Base-by-base conservation (phyloP, 305 asterid species). In the Fraxinus sp. region DNA sequence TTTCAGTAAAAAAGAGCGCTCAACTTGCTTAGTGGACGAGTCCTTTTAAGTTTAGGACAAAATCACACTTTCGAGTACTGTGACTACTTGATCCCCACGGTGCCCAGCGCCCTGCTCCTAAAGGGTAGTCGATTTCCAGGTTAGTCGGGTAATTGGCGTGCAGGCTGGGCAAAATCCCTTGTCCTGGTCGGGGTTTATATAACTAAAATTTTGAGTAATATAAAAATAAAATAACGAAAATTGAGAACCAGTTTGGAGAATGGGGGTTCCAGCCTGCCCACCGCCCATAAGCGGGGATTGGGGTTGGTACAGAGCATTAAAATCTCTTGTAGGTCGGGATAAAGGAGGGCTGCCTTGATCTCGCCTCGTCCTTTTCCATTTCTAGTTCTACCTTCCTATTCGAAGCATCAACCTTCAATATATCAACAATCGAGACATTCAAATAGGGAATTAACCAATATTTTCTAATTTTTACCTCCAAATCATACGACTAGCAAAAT, bases 401-500 rank as follows among this genome's bases (percentile, higher is more conserved):
- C 72, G 10, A 8, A 62, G 4, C 72, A 8, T 62, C 33, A 22
- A 22, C 11, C 71, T 49, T 49, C 57, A 46, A 64, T 20, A 64
- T 22, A 64, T 24, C 6, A 64, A 64, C 73, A 10, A 2, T 64
- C 73, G 7, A 49, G 59, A 64, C 2, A 22, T 64, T 24, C 33
- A 64, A 64, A 5, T 9, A 10, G 33, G 73, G 32, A 22, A 5
- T 62, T 62, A 18, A 7, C 71, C 71, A 62, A 22, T 7, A 68
- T 28, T 68, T 28, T 66, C n/a, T 10, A 24, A 3, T 26, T 49
- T 26, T 66, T 10, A 66, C 74, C 18, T 66, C 16, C 5, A 64
- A 5, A 0, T 36, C 4, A 1, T 9, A 77, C 3, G 66, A 77
- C 84, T 79, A 88, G 94, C 97, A 90, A 68, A 94, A 91, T 79